phyloP scores from a whole-genome alignment of 768 basidiomycete genomes.

The Boletus rubescentipes region DNA sequence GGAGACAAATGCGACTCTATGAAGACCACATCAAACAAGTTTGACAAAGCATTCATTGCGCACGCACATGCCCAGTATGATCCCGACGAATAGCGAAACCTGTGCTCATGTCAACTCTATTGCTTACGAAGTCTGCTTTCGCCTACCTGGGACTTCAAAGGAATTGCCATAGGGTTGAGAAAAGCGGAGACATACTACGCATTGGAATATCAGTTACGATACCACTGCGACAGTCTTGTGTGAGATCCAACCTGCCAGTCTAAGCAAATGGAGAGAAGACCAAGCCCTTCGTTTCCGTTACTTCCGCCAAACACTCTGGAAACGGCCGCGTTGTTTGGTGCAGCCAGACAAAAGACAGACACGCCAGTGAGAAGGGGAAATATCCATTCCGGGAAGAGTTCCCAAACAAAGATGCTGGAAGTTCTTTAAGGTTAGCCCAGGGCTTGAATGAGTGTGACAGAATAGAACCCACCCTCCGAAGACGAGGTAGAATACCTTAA shows the following conservation, averaged over 20 bases:
- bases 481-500: constrained; percentile 31
- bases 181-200: constrained; percentile 24
- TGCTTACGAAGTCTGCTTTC: neutral
- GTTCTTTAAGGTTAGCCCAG: neutral
- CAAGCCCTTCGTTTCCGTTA: constrained; percentile 61
- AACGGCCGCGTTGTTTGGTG: constrained; percentile 48
- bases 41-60: neutral
- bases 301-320: constrained; percentile 60
- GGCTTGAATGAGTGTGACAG: constrained; percentile 14
- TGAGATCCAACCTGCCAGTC: constrained; percentile 52
- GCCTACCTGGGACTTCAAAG: constrained; percentile 48
- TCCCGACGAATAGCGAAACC: constrained; percentile 49
- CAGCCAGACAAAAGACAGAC: constrained; percentile 58
- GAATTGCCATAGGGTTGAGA: constrained; percentile 50
- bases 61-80: constrained; percentile 49
- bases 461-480: constrained; percentile 29
- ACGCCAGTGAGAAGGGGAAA: constrained; percentile 64
- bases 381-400: constrained; percentile 26
- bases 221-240: constrained; percentile 9
- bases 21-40: neutral
- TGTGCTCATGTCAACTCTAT: constrained; percentile 1
- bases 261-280: constrained; percentile 53
- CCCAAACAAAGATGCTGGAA: constrained; percentile 34
- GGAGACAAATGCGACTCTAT: constrained; percentile 32
- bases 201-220: neutral